Evolutionary conservation across 345 rosid genomes (phyloP).

Genomic region (Raphanus raphanistrum): DNA sequence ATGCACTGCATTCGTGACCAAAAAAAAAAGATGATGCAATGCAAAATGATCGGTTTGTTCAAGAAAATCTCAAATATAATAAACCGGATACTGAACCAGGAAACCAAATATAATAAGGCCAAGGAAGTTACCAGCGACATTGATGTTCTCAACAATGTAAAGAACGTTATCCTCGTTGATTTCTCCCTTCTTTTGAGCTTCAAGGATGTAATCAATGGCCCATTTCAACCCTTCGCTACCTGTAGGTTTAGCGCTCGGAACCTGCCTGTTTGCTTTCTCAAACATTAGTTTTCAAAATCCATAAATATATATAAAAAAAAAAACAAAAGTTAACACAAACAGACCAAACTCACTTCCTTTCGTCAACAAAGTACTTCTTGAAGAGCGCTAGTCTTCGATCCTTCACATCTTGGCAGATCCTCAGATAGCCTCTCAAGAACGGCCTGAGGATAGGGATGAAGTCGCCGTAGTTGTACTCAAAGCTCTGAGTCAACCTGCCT

Average conservation of each 20-base stretch:
- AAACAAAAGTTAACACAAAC: not conserved
- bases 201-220: conserved; percentile 90
- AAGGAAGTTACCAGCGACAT: conserved; percentile 71
- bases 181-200: conserved; percentile 90
- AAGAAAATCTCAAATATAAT: not conserved
- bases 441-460: conserved; percentile 96
- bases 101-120: not conserved
- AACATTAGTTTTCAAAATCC: conserved; percentile 15
- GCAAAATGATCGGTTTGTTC: not conserved
- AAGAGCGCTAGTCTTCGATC: conserved; percentile 78
- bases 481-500: conserved; percentile 90
- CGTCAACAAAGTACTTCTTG: conserved; percentile 91
- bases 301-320: not conserved
- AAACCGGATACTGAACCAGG: not conserved
- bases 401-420: conserved; percentile 84
- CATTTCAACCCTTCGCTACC: conserved; percentile 68
- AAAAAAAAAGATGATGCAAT: not conserved
- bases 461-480: conserved; percentile 93
- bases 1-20: not conserved
- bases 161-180: conserved; percentile 95
- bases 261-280: conserved; percentile 48
- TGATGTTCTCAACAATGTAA: conserved; percentile 98
- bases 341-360: conserved; percentile 63
- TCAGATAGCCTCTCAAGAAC: conserved; percentile 82
- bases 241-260: conserved; percentile 57